Percentiles rank a stretch among this genome's conserved stretches.
These are phyloP conservation scores for Phytophthora sp. DNA, from an alignment of 352 stramenopile genomes.

Conservation along the genomic window DNA sequence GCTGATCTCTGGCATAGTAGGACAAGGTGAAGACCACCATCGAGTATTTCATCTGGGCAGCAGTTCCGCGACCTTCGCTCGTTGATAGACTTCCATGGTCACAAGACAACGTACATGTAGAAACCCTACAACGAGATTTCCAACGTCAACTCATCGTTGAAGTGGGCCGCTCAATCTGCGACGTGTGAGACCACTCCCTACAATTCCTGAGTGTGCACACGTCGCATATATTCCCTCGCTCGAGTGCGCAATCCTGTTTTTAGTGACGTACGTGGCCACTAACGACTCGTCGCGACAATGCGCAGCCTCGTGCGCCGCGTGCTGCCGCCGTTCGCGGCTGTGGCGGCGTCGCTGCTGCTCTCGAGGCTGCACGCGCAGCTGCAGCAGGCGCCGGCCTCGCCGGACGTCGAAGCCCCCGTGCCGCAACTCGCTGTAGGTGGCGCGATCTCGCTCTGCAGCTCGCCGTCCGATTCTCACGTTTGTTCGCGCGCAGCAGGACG, in stretches of 20 bases:
- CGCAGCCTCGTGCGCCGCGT: constrained; percentile 10
- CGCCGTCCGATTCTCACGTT: not conserved
- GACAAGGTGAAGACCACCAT: no score
- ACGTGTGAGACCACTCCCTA: not conserved
- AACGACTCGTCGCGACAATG: constrained; percentile 23
- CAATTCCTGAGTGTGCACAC: not conserved
- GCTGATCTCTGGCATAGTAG: no score
- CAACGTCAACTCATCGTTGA: not conserved
- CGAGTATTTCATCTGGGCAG: no score
- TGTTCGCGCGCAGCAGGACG: constrained; percentile 20
- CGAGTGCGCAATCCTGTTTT: no score
- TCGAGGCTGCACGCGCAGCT: constrained; percentile 11
- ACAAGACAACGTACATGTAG: no score
- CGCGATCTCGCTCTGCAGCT: not conserved
- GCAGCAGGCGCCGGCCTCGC: not conserved
- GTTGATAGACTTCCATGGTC: no score
- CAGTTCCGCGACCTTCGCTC: no score
- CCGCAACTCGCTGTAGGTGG: constrained; percentile 21
- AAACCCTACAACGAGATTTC: no score
- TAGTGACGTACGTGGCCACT: no score
- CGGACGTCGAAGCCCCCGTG: constrained; percentile 15
- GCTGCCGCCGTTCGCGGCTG: constrained; percentile 10
- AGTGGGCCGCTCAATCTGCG: not conserved
- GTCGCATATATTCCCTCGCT: constrained; percentile 5
- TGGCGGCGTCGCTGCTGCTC: constrained; percentile 16